Evolutionary conservation across 495 filamentous ascomycete genomes (phyloP).

Genomic region (Apiosordaria backusii): DNA sequence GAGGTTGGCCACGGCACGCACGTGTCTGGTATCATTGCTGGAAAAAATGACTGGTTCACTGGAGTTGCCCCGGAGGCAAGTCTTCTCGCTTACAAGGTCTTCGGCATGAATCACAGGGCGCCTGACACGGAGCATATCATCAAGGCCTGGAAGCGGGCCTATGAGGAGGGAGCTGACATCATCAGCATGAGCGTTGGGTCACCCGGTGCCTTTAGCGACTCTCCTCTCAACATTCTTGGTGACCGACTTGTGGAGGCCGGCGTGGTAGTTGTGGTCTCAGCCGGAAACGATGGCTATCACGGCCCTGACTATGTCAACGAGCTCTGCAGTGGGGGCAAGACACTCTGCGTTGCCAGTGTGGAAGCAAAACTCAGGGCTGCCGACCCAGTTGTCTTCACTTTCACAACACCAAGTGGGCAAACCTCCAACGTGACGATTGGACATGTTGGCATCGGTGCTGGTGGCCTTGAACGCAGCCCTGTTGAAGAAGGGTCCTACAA

Average conservation of each 20-base stretch:
- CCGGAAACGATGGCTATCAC: conserved; percentile 33
- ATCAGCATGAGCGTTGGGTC: conserved; percentile 35
- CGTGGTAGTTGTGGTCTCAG: conserved; percentile 32
- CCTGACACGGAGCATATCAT: conserved; percentile 33
- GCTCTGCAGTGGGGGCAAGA: conserved; percentile 31
- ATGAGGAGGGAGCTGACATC: conserved; percentile 33
- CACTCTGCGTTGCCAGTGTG: conserved; percentile 29
- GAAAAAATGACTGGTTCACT: conserved; percentile 40
- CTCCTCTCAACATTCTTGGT: conserved; percentile 32
- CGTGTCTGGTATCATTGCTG: conserved; percentile 49
- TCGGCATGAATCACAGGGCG: conserved; percentile 23
- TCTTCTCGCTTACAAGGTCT: conserved; percentile 46
- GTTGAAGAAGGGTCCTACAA: no score
- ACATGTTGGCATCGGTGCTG: no score
- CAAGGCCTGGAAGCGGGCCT: conserved; percentile 30
- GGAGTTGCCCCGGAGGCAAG: conserved; percentile 51
- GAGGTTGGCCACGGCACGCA: conserved; percentile 47
- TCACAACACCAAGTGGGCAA: no score
- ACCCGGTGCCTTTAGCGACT: conserved; percentile 30
- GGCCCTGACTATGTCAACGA: conserved; percentile 33
- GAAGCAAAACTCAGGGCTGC: conserved; percentile 26
- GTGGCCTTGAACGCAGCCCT: no score
- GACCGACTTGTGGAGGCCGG: conserved; percentile 34
- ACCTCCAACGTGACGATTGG: no score
- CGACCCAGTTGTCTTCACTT: conserved; percentile 7